Conservation (phyloP, 1,284 basidiomycete genomes). For the Neonothopanus nambi region DNA sequence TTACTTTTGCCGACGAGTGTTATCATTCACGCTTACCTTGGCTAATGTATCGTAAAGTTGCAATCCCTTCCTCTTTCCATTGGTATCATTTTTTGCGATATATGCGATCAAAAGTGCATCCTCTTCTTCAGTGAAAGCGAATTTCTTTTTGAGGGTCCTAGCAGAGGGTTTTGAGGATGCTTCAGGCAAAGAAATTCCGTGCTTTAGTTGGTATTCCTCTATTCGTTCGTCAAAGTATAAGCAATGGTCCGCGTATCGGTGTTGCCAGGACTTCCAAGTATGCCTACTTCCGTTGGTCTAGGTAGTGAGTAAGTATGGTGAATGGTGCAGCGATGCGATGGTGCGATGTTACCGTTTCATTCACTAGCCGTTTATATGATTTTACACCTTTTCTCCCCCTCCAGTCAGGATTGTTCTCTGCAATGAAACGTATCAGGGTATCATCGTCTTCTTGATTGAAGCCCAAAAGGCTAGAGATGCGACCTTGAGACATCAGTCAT, state of each 20-base stretch:
- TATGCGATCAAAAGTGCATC: background rate
- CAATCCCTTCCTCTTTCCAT: background rate
- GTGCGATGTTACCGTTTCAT: background rate
- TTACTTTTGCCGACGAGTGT: background rate
- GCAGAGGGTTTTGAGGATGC: background rate
- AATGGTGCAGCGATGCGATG: too few species aligned
- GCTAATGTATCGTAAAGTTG: background rate
- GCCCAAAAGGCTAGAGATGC: background rate
- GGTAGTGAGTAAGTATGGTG: too few species aligned
- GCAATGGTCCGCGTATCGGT: background rate
- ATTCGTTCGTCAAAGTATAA: slow-evolving; percentile 4
- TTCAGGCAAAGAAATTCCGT: background rate
- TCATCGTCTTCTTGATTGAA: background rate
- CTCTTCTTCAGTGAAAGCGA: background rate
- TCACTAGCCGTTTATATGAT: slow-evolving; percentile 1
- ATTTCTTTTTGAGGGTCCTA: background rate
- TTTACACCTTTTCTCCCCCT: slow-evolving; percentile 1
- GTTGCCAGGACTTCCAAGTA: slow-evolving; percentile 3
- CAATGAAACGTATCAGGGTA: slow-evolving; percentile 1
- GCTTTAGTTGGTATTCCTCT: background rate
- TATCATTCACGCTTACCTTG: background rate
- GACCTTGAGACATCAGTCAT: too few species aligned
- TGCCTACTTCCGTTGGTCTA: too few species aligned
- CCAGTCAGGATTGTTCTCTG: background rate
- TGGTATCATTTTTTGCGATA: slow-evolving; percentile 1